Conservation (phyloP, 495 filamentous ascomycete genomes). For the Xylaria curta region DNA sequence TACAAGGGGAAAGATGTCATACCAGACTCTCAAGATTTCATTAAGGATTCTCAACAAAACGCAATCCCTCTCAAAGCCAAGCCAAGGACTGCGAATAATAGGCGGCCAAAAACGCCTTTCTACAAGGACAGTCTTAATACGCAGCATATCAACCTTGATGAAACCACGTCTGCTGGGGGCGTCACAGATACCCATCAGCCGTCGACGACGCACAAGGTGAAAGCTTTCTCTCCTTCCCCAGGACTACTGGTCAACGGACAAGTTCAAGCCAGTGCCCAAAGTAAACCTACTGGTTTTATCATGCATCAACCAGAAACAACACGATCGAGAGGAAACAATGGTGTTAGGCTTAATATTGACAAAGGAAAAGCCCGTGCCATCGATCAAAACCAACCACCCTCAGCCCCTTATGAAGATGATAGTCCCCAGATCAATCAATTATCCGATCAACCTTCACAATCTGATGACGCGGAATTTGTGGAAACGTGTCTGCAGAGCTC, state of each 20-base stretch:
- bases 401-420: background rate
- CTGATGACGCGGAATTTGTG: background rate
- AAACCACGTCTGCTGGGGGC: background rate
- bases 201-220: background rate
- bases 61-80: background rate
- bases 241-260: background rate
- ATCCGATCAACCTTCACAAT: background rate
- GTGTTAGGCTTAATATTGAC: background rate
- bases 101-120: conserved; percentile 18
- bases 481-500: background rate
- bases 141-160: background rate
- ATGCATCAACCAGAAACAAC: background rate
- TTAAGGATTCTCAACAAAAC: background rate
- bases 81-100: background rate
- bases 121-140: background rate
- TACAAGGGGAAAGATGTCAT: background rate
- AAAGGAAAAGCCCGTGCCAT: background rate
- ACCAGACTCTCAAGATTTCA: conserved; percentile 13
- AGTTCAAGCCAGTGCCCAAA: background rate
- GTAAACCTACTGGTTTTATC: background rate
- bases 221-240: background rate
- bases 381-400: background rate
- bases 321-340: background rate
- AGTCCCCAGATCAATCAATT: background rate
- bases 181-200: background rate